Percentiles rank a stretch among this genome's conserved stretches.
phyloP scores from a whole-genome alignment of 176 grass and related monocot species.

The Thalia dealbata region DNA sequence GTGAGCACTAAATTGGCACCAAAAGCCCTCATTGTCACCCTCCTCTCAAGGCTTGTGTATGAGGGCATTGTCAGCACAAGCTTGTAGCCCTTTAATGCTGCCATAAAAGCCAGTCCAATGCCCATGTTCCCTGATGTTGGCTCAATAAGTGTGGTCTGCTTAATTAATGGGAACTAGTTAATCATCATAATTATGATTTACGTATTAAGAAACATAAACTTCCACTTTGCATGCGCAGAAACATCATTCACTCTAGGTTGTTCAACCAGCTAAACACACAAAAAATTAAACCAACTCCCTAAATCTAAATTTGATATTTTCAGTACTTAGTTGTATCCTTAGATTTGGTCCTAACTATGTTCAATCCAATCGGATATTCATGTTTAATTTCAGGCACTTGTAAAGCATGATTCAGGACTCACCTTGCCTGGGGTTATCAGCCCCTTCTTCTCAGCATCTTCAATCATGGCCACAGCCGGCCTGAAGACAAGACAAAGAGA shows the following conservation, averaged over 20 bases:
- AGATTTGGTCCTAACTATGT: too few species aligned
- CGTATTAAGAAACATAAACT: too few species aligned
- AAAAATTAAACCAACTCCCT: too few species aligned
- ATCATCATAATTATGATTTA: too few species aligned
- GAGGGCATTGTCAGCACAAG: conserved; percentile 87
- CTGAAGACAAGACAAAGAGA: conserved; percentile 20
- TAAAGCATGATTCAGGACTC: neutral
- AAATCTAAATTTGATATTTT: too few species aligned
- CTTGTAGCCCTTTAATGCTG: conserved; percentile 74
- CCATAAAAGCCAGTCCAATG: conserved; percentile 59
- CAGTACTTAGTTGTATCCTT: too few species aligned
- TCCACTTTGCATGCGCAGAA: too few species aligned
- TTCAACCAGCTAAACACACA: too few species aligned
- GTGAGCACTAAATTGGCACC: conserved; percentile 64
- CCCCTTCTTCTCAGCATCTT: conserved; percentile 85
- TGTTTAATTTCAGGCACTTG: too few species aligned
- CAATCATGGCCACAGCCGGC: conserved; percentile 77
- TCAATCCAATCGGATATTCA: too few species aligned
- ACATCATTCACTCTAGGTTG: too few species aligned
- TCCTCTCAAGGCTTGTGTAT: conserved; percentile 88
- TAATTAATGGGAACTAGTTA: neutral
- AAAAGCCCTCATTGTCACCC: conserved; percentile 72
- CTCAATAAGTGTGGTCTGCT: conserved; percentile 83
- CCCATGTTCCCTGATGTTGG: conserved; percentile 91
- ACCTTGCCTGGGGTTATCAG: conserved; percentile 91